Percentiles rank a stretch among this genome's conserved stretches.
Evolutionary conservation across 2,329 filamentous ascomycete species (phyloP).

Genomic region (Bipolaris sorokiniana): DNA sequence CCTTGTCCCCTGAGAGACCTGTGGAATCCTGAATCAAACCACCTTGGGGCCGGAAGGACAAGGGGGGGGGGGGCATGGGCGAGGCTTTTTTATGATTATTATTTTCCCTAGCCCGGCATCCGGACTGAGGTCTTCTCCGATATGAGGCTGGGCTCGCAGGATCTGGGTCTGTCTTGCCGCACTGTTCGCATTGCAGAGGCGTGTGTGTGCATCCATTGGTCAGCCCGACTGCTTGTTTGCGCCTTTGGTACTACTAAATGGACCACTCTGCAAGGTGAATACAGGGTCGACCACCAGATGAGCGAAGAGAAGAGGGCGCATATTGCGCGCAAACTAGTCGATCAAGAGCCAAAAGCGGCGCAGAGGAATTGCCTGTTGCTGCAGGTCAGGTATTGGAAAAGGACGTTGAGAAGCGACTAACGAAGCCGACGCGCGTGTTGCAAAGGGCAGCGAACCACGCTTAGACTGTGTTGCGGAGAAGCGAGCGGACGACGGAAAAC

Average conservation of each 20-base stretch:
- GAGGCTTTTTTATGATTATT: background rate
- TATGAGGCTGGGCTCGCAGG: too few relatives aligned
- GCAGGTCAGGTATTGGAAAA: background rate
- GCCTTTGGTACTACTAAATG: background rate
- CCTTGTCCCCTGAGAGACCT: background rate
- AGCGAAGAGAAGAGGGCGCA: background rate
- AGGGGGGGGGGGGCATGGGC: background rate
- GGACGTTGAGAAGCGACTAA: background rate
- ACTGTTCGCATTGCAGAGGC: background rate
- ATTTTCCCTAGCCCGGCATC: background rate
- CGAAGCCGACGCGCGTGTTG: conserved; percentile 1
- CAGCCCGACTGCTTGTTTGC: background rate
- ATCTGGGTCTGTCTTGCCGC: background rate
- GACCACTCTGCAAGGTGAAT: background rate
- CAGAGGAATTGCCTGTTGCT: background rate
- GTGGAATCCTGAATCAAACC: background rate
- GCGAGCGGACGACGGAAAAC: conserved; percentile 1
- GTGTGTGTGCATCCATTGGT: background rate
- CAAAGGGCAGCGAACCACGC: background rate
- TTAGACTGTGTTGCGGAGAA: background rate
- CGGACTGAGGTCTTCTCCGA: background rate
- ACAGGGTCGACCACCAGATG: background rate
- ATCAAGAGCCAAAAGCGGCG: background rate
- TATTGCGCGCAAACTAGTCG: background rate
- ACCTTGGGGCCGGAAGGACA: background rate